Conservation (phyloP, 1,139 yeast genomes). For the Martiniozyma asiatica region DNA sequence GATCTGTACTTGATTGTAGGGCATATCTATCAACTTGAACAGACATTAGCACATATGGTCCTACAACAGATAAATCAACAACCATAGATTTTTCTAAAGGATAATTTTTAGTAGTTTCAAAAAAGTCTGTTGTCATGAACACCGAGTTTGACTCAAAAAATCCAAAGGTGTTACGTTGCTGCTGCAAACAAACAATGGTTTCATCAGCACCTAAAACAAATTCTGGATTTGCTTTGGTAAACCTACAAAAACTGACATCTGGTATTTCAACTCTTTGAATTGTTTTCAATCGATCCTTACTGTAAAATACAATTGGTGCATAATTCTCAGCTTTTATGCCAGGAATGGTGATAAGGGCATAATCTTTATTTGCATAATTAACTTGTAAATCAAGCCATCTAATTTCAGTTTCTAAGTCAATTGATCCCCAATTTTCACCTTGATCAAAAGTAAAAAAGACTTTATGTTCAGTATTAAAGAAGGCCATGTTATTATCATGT, state of each 20-base stretch:
- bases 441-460: constrained; percentile 43
- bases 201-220: constrained; percentile 31
- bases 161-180: constrained; percentile 32
- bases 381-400: constrained; percentile 10
- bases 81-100: constrained; percentile 19
- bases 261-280: constrained; percentile 28
- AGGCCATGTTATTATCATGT: constrained; percentile 42
- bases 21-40: constrained; percentile 39
- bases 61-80: too few relatives aligned
- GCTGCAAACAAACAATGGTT: constrained; percentile 38
- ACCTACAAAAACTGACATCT: constrained; percentile 32
- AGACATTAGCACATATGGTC: too few relatives aligned
- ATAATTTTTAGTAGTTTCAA: constrained; percentile 27
- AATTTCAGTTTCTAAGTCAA: constrained; percentile 19
- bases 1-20: constrained; percentile 28
- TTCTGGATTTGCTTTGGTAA: constrained; percentile 33
- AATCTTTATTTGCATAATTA: constrained; percentile 17
- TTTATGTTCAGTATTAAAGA: constrained; percentile 31
- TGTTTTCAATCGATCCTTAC: constrained; percentile 42
- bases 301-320: constrained; percentile 24
- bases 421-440: constrained; percentile 46
- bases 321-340: constrained; percentile 9
- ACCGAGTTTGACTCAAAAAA: constrained; percentile 32
- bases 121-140: constrained; percentile 42
- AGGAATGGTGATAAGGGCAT: constrained; percentile 13